Evolutionary conservation across 192 early-diverging fungal genomes (phyloP).

Genomic region (Coemansia sp.): DNA sequence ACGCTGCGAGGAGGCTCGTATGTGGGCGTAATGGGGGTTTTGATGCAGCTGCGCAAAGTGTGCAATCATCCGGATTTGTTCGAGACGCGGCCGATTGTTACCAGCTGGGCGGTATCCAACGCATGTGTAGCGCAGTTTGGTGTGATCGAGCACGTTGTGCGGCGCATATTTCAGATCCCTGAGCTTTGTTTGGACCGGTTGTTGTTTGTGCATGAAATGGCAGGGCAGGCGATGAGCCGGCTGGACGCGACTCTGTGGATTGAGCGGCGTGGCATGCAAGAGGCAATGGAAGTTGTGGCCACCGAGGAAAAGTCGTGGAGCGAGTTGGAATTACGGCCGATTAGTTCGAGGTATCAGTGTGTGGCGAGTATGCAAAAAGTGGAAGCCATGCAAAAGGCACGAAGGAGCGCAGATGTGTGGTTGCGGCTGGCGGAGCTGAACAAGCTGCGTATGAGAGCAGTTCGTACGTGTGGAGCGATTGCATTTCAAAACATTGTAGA

Average conservation of each 20-base stretch:
- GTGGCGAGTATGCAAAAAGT: slow-evolving; percentile 1
- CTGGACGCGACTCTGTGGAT: background rate
- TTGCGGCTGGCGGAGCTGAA: slow-evolving; percentile 86
- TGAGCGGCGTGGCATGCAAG: background rate
- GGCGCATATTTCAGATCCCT: background rate
- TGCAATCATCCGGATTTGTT: slow-evolving; percentile 94
- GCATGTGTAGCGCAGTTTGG: slow-evolving; percentile 44
- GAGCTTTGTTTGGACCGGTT: background rate
- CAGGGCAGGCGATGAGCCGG: background rate
- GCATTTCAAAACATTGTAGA: slow-evolving; percentile 88
- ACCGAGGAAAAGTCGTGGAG: slow-evolving; percentile 16
- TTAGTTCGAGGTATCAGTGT: slow-evolving; percentile 1
- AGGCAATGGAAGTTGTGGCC: slow-evolving; percentile 7
- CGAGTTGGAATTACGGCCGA: slow-evolving; percentile 31
- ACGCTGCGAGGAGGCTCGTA: slow-evolving; percentile 81
- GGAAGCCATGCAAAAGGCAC: background rate
- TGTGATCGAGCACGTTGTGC: background rate
- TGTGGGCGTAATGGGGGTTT: slow-evolving; percentile 72
- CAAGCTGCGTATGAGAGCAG: slow-evolving; percentile 84
- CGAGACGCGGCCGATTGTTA: slow-evolving; percentile 55
- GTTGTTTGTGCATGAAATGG: background rate
- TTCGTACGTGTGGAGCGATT: slow-evolving; percentile 78
- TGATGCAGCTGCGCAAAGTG: slow-evolving; percentile 89
- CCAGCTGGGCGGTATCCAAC: slow-evolving; percentile 66
- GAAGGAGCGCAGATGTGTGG: slow-evolving; percentile 73